Conservation (phyloP, 768 basidiomycete genomes). For the Mycena pura region DNA sequence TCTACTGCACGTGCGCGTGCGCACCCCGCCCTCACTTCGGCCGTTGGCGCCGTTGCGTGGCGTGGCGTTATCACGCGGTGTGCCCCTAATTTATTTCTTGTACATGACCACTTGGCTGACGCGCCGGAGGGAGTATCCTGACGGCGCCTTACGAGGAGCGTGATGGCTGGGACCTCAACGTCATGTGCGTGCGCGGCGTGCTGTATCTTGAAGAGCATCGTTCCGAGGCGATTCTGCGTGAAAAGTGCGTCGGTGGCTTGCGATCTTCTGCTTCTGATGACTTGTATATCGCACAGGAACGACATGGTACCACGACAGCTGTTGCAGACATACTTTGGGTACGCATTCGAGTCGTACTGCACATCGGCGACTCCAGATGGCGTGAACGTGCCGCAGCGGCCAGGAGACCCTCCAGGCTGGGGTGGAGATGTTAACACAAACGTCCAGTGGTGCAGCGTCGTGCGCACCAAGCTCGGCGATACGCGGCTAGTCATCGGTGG, state of each 20-base stretch:
- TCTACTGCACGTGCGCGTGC: slow-evolving; percentile 47
- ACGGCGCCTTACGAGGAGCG: slow-evolving; percentile 83
- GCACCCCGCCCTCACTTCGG: slow-evolving; percentile 25
- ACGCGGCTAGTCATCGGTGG: slow-evolving; percentile 81
- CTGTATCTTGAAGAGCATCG: slow-evolving; percentile 79
- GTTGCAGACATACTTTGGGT: slow-evolving; percentile 79
- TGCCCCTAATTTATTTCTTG: slow-evolving; percentile 19
- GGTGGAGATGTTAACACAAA: slow-evolving; percentile 87
- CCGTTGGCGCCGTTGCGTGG: slow-evolving; percentile 22
- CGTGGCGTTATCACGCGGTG: slow-evolving; percentile 24
- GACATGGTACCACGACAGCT: slow-evolving; percentile 69
- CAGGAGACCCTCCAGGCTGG: slow-evolving; percentile 61
- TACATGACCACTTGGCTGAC: not conserved
- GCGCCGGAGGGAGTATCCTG: slow-evolving; percentile 66
- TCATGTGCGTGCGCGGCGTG: slow-evolving; percentile 75
- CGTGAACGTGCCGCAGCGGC: slow-evolving; percentile 27
- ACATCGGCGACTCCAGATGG: slow-evolving; percentile 55
- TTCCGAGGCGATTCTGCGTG: slow-evolving; percentile 60
- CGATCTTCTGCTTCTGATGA: not conserved
- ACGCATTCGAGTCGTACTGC: slow-evolving; percentile 90
- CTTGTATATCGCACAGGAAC: slow-evolving; percentile 51
- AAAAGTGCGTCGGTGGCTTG: slow-evolving; percentile 60
- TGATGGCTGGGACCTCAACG: slow-evolving; percentile 83
- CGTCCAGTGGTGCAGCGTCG: slow-evolving; percentile 89
- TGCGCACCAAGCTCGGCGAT: slow-evolving; percentile 82